Conservation (phyloP, 2,329 filamentous ascomycete genomes). For the Dothistroma pini region DNA sequence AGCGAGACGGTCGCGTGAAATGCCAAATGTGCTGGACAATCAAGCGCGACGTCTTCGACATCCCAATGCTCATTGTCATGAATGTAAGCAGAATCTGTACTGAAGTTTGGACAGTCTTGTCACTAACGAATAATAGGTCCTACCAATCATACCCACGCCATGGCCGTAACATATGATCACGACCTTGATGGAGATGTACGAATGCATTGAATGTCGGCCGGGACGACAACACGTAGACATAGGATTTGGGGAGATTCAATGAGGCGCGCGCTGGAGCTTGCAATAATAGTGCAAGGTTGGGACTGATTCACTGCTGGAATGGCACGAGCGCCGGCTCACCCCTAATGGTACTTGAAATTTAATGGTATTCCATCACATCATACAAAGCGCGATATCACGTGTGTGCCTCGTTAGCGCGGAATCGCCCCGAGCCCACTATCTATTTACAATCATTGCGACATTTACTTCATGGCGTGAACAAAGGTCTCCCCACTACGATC, state of each 20-base stretch:
- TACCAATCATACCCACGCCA: conserved; percentile 20
- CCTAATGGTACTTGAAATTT: background rate
- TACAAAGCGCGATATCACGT: background rate
- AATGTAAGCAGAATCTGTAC: conserved; percentile 65
- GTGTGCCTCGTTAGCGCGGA: background rate
- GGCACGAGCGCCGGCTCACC: background rate
- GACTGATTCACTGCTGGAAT: background rate
- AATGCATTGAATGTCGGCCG: conserved; percentile 14
- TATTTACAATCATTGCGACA: conserved; percentile 1
- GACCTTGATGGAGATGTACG: conserved; percentile 3
- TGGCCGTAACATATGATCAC: conserved; percentile 1
- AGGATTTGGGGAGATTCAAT: background rate
- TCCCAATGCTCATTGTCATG: conserved; percentile 97
- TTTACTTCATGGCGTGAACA: background rate
- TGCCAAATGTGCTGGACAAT: conserved; percentile 97
- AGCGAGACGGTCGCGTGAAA: conserved; percentile 85
- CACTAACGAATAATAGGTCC: conserved; percentile 19
- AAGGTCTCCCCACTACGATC: background rate
- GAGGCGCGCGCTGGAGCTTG: background rate
- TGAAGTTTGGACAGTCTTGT: background rate
- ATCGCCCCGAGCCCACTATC: background rate
- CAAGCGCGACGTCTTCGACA: conserved; percentile 94
- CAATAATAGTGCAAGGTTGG: background rate
- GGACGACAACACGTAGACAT: conserved; percentile 11
- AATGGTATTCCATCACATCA: background rate